phyloP scores from a whole-genome alignment of 345 rosid genomes.

The Turnera subulata region DNA sequence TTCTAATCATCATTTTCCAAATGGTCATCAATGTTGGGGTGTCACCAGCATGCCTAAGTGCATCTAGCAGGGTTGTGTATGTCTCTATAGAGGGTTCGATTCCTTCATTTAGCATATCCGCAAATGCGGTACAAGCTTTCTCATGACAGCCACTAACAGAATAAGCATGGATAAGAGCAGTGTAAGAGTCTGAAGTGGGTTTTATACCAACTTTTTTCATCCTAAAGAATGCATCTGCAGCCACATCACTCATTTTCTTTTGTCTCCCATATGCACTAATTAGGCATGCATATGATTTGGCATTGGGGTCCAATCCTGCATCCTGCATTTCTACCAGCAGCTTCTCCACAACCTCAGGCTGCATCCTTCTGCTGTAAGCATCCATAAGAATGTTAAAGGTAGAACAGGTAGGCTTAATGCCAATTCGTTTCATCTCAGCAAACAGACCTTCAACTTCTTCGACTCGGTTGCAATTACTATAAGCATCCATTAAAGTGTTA shows the following conservation, averaged over 20 bases:
- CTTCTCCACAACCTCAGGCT: conserved; percentile 72
- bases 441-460: conserved; percentile 89
- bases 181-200: conserved; percentile 78
- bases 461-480: conserved; percentile 55
- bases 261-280: conserved; percentile 77
- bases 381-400: conserved; percentile 75
- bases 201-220: conserved; percentile 69
- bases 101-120: conserved; percentile 61
- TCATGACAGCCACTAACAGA: conserved; percentile 78
- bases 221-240: conserved; percentile 68
- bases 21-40: conserved; percentile 49
- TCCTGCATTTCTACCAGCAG: conserved; percentile 67
- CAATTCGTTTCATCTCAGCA: conserved; percentile 62
- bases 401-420: conserved; percentile 52
- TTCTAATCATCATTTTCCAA: conserved; percentile 73
- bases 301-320: conserved; percentile 55
- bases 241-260: conserved; percentile 75
- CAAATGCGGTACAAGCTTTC: conserved; percentile 62
- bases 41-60: conserved; percentile 74
- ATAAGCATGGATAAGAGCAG: conserved; percentile 86
- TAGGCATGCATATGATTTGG: conserved; percentile 65
- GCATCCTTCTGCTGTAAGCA: conserved; percentile 86
- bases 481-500: conserved; percentile 81
- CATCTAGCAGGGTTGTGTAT: conserved; percentile 79
- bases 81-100: conserved; percentile 76